Evolutionary conservation across 345 rosid genomes (phyloP), one percentile per base, ranked within the genome.

Genomic region (Camelina laxa): DNA sequence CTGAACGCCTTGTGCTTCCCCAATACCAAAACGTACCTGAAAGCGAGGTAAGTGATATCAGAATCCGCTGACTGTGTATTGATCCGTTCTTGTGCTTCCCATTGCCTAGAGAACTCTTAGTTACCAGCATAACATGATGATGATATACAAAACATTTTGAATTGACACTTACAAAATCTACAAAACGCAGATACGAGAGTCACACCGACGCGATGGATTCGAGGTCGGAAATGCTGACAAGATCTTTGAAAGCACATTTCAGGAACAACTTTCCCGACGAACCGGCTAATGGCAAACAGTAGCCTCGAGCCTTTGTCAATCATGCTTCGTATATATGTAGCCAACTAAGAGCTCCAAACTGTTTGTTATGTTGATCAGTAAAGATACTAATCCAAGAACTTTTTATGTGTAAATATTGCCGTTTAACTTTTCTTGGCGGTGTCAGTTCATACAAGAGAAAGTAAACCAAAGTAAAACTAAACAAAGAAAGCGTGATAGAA

Each of bases 161-260:
- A 64, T 24, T 39, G 50, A 59, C 67, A 49, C 35, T 38, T 38
- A 0, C 14, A 2, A 27, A 57, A 16, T 48, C 42, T 61, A n/a
- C 41, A 31, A 19, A 60, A 35, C 20, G 60, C 87, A 91, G 97
- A 79, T 94, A 16, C 27, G 68, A 70, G 97, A 91, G 85, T 83
- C 68, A 68, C 97, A 91, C 65, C 74, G 96, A 76, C 76, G 96
- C 31, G 93, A 94, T 70, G 97, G 97, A 30, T 90, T 91, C 61
- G 93, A 95, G 79, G 99, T 95, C 2, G 97, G 97, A 48, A 95
- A 91, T 76, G 97, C 97, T 1, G 93, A 95, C 75, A 95, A 91
- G 88, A 95, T 95, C 75, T 95, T 92, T 55, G 96, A 92, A 76
- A 89, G 97, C 83, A 94, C 98, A 70, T 50, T n/a, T 9, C 75